Base-by-base conservation (phyloP, 495 filamentous ascomycete genomes). In the Rhizodiscina lignyota region DNA sequence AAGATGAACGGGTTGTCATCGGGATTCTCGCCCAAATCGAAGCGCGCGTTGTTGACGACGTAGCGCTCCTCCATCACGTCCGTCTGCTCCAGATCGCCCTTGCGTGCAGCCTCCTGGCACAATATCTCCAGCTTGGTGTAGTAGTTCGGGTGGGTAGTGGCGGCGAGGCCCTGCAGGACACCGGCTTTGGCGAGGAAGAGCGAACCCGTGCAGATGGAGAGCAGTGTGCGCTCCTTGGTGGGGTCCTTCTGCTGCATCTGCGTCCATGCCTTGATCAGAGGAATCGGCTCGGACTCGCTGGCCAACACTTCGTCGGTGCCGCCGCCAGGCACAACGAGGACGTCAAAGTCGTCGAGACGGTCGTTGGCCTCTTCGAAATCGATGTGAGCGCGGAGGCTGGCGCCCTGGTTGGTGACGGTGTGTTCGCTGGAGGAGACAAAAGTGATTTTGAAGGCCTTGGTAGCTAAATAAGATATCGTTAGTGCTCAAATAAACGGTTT, bases 1-100 rank as follows among this genome's bases (percentile, higher is more conserved):
- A 76, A 62, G 43, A 81, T 70, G 51, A 78, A 83, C 10, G 77
- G 77, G 54, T 79, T 80, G 54, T 79, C 73, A 26, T 78, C 74
- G n/a, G 58, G 52, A 48, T 78, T 70, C 41, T 78, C 71, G 37
- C 74, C 75, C 24, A 81, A 61, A 38, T 83, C 77, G 52, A 80
- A 83, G 36, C 77, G 72, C 30, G 77, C 65, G 52, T 83, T 83
- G 59, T 83, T 83, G 48, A 85, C 79, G 5, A 85, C 69, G 43
- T 83, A 84, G 44, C 80, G 66, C 49, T 79, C 74, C 40, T 84
- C 77, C 39, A 83, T 62, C 28, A 87, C 74, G 41, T 82, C 75
- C 31, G 75, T 74, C 32, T 71, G 64, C 52, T 75, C 68, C n/a
- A 63, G 59, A 15, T 65, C 34, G 38, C 68, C 63, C 21, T 63